Evolutionary conservation across 2,329 filamentous ascomycete genomes (phyloP), one percentile per base, ranked within the genome.

Genomic region (Aspergillus brunneoviolaceus): DNA sequence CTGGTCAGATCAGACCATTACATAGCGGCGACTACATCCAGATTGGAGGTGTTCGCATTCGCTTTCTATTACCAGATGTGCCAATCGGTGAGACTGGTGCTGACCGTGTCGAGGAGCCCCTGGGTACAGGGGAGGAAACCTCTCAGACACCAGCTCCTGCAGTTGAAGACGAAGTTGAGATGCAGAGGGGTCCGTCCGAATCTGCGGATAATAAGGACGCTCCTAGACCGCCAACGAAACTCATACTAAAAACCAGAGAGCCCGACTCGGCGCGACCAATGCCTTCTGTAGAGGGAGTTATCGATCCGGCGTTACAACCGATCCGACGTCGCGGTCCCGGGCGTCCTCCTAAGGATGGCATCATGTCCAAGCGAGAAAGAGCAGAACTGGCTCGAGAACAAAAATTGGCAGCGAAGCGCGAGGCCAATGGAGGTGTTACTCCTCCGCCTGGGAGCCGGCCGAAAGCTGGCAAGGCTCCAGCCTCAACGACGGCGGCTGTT

Each of bases 341-440:
- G 55, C 79, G 86, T 53, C 86, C 86, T 49, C 86, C 86, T 10
- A 88, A 88, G 75, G 85, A 88, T 68, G 86, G 86, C 21, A 82
- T 88, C 68, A 86, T 88, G 80, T 88, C 86, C 4, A 88, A 87
- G 68, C 82, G 86, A 52, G 85, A 88, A 70, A 77, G 82, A 61
- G 81, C 82, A 25, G 79, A 83, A 63, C 75, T 84, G 66, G 80
- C 82, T 58, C 81, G 81, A 62, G 80, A 83, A 59, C 78, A 79
- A 59, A 85, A 84, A 66, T 73, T 83, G 62, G 78, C 78, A 48
- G 78, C 78, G 25, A 78, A 75, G 60, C 76, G 78, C 35, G 77
- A 81, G 65, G 76, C 76, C n/a, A 80, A 80, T 62, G 79, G 79
- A 31, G 78, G 77, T 55, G 72, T 76, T 35, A 79, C 79, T 39